Percentiles rank a stretch among this genome's conserved stretches.
Conservation (phyloP, 371 early-diverging fungal species). For the Circinella umbellata region DNA sequence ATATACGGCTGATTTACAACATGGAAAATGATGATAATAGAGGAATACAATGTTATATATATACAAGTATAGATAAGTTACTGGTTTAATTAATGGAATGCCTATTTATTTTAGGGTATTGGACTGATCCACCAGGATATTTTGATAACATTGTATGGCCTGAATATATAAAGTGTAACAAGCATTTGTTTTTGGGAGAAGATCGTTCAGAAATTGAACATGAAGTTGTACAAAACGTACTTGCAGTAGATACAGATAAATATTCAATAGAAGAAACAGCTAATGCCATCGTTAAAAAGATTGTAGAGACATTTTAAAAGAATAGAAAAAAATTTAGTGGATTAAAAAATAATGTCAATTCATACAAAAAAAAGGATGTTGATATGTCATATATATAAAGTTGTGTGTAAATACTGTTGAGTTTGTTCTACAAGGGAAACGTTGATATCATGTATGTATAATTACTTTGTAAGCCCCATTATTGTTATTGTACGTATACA, state of each 20-base stretch:
- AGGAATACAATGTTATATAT: too few species aligned
- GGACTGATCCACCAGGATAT: conserved; percentile 88
- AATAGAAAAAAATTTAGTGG: not conserved
- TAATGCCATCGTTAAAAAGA: conserved; percentile 3
- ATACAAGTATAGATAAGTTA: too few species aligned
- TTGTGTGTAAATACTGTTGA: too few species aligned
- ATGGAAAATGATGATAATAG: not conserved
- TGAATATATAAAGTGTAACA: conserved; percentile 65
- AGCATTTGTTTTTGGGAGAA: conserved; percentile 23
- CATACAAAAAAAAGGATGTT: not conserved
- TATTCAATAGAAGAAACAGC: conserved; percentile 32
- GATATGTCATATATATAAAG: too few species aligned
- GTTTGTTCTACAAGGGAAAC: too few species aligned
- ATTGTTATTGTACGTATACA: too few species aligned
- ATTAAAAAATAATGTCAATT: not conserved
- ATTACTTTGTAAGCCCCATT: too few species aligned
- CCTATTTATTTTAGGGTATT: conserved; percentile 49
- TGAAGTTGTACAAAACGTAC: conserved; percentile 22
- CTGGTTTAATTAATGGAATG: too few species aligned
- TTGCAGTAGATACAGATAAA: conserved; percentile 33
- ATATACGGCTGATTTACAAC: not conserved
- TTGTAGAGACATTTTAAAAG: conserved; percentile 2
- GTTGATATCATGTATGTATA: too few species aligned
- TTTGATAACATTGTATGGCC: conserved; percentile 89
- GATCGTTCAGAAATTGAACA: conserved; percentile 21